Conservation (phyloP, 495 filamentous ascomycete genomes). For the Patellaria atrata region DNA sequence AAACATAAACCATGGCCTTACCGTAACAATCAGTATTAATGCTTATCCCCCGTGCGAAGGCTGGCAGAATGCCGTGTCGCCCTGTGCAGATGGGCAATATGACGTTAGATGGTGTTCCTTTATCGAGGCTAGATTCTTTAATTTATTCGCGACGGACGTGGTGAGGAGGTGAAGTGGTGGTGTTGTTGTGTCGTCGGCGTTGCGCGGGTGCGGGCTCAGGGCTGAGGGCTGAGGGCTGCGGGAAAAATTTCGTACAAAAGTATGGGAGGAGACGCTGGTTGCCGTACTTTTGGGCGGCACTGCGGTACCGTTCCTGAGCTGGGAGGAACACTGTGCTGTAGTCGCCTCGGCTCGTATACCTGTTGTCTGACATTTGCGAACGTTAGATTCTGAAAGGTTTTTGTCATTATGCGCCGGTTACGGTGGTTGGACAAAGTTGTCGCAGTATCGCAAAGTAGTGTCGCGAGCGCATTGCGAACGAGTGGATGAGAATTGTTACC, state of each 20-base stretch:
- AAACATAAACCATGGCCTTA: slow-evolving; percentile 16
- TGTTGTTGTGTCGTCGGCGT: slow-evolving; percentile 8
- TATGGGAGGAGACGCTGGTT: no score
- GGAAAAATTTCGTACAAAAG: no score
- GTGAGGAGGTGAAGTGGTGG: slow-evolving; percentile 5
- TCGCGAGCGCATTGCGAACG: not conserved
- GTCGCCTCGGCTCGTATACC: not conserved
- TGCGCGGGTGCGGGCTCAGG: no score
- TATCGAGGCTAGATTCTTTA: no score
- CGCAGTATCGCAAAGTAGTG: not conserved
- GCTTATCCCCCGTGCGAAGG: slow-evolving; percentile 19
- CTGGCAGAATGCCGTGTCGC: no score
- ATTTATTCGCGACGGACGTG: no score
- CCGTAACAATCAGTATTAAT: slow-evolving; percentile 19
- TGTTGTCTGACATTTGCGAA: not conserved
- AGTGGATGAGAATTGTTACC: slow-evolving; percentile 2
- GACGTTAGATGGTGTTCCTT: no score
- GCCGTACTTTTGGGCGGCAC: no score
- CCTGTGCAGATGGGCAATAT: no score
- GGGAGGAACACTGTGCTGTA: not conserved
- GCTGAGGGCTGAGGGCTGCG: no score
- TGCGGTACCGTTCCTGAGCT: slow-evolving; percentile 2
- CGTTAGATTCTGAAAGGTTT: not conserved
- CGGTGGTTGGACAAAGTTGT: not conserved
- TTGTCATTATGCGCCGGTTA: not conserved